phyloP scores from a whole-genome alignment of 2,329 filamentous ascomycete genomes.

The Westerdykella sp. region DNA sequence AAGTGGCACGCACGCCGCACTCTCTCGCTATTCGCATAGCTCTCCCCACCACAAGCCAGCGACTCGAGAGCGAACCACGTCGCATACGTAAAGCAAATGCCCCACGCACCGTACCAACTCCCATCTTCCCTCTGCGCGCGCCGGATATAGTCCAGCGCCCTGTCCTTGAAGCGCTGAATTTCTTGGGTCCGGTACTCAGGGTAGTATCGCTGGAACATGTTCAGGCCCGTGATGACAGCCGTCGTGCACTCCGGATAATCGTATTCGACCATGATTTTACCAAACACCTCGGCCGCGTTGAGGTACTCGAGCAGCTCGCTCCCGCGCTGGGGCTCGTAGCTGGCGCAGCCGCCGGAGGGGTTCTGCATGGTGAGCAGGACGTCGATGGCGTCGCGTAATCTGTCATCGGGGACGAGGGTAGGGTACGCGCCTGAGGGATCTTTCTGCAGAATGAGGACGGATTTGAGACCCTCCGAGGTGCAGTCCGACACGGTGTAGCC shows the following conservation, averaged over 20 bases:
- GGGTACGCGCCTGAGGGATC: constrained; percentile 61
- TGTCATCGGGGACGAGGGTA: constrained; percentile 63
- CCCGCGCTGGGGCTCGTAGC: constrained; percentile 79
- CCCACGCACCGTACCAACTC: constrained; percentile 98
- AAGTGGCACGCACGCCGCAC: constrained; percentile 77
- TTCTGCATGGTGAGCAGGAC: constrained; percentile 91
- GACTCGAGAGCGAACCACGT: constrained; percentile 94
- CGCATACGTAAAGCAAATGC: constrained; percentile 96
- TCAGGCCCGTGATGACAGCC: constrained; percentile 81
- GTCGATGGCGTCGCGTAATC: constrained; percentile 83
- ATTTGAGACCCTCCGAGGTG: constrained; percentile 83
- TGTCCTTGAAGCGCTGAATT: constrained; percentile 64
- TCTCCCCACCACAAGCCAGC: constrained; percentile 74
- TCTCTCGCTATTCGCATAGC: constrained; percentile 64
- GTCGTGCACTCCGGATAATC: constrained; percentile 98
- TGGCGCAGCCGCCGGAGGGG: constrained; percentile 73
- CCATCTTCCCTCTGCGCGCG: constrained; percentile 70
- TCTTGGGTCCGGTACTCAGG: constrained; percentile 72
- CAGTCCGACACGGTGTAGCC: constrained; percentile 96
- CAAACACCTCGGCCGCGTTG: constrained; percentile 95
- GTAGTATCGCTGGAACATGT: constrained; percentile 73
- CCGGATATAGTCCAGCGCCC: constrained; percentile 78
- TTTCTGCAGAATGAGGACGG: constrained; percentile 77
- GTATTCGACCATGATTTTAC: constrained; percentile 96
- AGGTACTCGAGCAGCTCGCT: constrained; percentile 73